A percentile compares a stretch with the other conserved stretches of the same genome.
Evolutionary conservation across 352 stramenopile species (phyloP).

Genomic region (Blastocystis sp.): DNA sequence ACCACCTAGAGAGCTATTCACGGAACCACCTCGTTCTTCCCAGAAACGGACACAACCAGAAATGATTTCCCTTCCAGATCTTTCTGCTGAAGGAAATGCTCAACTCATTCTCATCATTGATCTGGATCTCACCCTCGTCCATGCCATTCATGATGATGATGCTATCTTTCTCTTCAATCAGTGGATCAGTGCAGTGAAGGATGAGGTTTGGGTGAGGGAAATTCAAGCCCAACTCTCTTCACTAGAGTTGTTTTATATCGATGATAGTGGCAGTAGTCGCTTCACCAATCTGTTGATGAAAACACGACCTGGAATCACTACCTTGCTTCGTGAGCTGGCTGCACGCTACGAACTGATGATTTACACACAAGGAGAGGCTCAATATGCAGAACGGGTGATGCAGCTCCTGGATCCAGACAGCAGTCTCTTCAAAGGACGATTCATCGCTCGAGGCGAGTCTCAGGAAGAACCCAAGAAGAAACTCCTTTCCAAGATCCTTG

Average conservation of each 20-base stretch:
- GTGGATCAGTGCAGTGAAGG: not conserved
- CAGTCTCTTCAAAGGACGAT: constrained; percentile 27
- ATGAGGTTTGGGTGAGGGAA: constrained; percentile 12
- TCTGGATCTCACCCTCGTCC: constrained; percentile 43
- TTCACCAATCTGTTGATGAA: constrained; percentile 52
- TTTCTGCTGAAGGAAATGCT: not conserved
- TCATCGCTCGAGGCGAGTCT: constrained; percentile 24
- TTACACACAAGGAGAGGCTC: constrained; percentile 46
- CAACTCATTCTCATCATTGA: constrained; percentile 67
- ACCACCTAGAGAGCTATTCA: not conserved
- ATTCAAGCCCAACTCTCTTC: constrained; percentile 17
- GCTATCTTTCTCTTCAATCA: constrained; percentile 21
- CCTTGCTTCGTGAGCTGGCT: constrained; percentile 9
- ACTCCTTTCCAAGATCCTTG: constrained; percentile 59
- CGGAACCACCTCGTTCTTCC: not conserved
- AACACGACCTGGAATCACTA: not conserved
- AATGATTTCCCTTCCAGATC: not conserved
- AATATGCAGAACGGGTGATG: constrained; percentile 57
- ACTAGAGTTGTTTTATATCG: constrained; percentile 49
- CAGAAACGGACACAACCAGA: not conserved
- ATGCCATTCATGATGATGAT: constrained; percentile 55
- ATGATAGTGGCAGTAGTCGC: constrained; percentile 16
- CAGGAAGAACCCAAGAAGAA: constrained; percentile 35
- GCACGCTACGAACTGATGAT: constrained; percentile 52
- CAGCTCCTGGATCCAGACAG: constrained; percentile 25